Percentiles rank a stretch among this genome's conserved stretches.
Conservation (phyloP, 140 eudicot genomes). For the Senecio squalidus region DNA sequence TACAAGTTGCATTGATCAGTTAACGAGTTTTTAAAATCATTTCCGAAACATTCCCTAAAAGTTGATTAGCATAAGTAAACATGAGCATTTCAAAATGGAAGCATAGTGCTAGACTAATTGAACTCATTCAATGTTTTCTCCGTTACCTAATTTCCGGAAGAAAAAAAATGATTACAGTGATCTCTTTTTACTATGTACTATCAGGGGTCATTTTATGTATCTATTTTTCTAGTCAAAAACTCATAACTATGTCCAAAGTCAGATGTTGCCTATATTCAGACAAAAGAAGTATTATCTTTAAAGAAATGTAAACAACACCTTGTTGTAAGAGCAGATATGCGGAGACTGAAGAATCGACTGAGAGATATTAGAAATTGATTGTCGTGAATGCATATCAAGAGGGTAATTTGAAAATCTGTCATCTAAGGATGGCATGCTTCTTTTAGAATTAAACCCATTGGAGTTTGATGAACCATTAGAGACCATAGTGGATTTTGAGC, state of each 20-base stretch:
- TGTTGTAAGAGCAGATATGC: constrained; percentile 37
- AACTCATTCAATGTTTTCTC: too few relatives aligned
- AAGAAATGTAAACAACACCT: constrained; percentile 38
- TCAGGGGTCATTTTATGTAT: constrained; percentile 9
- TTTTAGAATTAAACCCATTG: constrained; percentile 31
- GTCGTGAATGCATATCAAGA: constrained; percentile 34
- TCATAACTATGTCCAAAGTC: constrained; percentile 4
- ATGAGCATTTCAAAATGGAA: too few relatives aligned
- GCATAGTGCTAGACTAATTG: too few relatives aligned
- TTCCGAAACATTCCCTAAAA: too few relatives aligned
- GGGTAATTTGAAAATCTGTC: constrained; percentile 30
- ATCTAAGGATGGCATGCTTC: constrained; percentile 17
- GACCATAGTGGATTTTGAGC: constrained; percentile 28
- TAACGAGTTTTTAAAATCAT: too few relatives aligned
- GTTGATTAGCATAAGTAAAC: too few relatives aligned
- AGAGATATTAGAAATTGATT: constrained; percentile 29
- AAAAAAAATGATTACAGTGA: too few relatives aligned
- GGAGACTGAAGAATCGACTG: constrained; percentile 37
- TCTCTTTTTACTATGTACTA: neutral
- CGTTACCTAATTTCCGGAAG: too few relatives aligned
- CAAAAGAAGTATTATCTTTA: neutral
- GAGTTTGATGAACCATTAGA: constrained; percentile 35
- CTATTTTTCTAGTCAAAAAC: neutral
- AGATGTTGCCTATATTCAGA: neutral
- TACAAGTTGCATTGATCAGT: too few relatives aligned